Evolutionary conservation across 176 grass and related monocot genomes (phyloP), one percentile per base, ranked within the genome.

Genomic region (Eragrostis nindensis): DNA sequence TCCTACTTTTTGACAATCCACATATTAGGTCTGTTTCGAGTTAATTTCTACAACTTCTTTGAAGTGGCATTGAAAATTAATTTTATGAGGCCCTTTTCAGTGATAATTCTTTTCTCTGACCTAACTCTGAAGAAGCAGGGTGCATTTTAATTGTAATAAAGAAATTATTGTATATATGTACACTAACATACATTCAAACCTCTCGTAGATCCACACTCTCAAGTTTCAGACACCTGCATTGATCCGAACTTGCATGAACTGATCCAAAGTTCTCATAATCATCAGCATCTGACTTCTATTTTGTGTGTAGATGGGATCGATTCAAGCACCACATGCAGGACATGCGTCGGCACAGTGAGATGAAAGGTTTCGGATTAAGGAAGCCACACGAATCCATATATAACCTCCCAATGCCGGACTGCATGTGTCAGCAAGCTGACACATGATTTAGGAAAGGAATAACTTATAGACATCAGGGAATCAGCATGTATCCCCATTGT

Each of bases 381-480:
- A 98, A 98, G 77, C 53, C 74, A 0, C 61, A 83, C 48, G 83
- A 86, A 41, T 94, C 92, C 64, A 80, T 92, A 27, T 98, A 94
- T 75, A 91, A 74, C 60, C 89, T 89, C 43, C 95, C 95, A 2
- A 92, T 94, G 86, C 95, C 95, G 6, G 92, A 94, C 81, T 98
- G 95, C 88, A 92, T 94, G 92, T 94, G 95, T 74, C 75, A 76
- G 41, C 77, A 85, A 83, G 18, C 80, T 54, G 83, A 92, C 79
- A 5, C 71, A 79, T 80, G 76, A 86, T 52, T 43, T 61, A 78
- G 54, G 48, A 36, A 36, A 36, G 32, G 32, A 36, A 36, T 36
- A 36, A 36, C 32, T 36, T 36, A 36, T 36, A 36, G 32, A 19
- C 48, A 18, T 52, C 49, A 52, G 5, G 5, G 48, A 50, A 5